Evolutionary conservation across 2,329 filamentous ascomycete genomes (phyloP).

Genomic region (Cordyceps pruinosa): DNA sequence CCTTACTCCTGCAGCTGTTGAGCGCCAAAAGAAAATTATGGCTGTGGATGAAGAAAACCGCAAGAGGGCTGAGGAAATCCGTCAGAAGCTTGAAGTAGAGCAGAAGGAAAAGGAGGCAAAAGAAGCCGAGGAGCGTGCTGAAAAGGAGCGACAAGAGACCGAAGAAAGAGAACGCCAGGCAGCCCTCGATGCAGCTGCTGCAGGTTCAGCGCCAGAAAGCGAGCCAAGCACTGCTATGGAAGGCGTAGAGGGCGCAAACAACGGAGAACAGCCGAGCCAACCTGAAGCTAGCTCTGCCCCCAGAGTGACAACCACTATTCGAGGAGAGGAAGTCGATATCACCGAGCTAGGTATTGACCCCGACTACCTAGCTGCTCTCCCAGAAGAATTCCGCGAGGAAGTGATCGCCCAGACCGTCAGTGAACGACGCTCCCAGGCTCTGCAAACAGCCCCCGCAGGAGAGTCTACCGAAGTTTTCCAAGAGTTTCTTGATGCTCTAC

Average conservation of each 20-base stretch:
- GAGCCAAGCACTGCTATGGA: constrained; percentile 56
- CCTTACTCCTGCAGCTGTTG: constrained; percentile 77
- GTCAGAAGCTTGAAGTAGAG: constrained; percentile 56
- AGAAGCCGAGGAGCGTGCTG: constrained; percentile 55
- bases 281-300: constrained; percentile 25
- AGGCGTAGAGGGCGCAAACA: constrained; percentile 55
- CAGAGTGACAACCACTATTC: constrained; percentile 74
- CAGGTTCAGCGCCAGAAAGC: constrained; percentile 9
- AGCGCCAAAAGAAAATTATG: constrained; percentile 67
- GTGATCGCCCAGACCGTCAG: constrained; percentile 89
- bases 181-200: constrained; percentile 49
- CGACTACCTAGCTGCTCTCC: constrained; percentile 93
- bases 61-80: constrained; percentile 49
- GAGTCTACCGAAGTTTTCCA: constrained; percentile 80
- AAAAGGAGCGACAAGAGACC: constrained; percentile 61
- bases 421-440: constrained; percentile 70
- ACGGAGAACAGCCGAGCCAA: not conserved
- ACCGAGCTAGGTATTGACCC: constrained; percentile 91
- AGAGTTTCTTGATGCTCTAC: constrained; percentile 89
- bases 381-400: constrained; percentile 91
- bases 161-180: constrained; percentile 63
- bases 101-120: constrained; percentile 32
- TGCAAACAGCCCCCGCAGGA: constrained; percentile 59
- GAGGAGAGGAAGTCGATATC: constrained; percentile 84
- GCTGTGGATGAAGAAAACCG: constrained; percentile 47